These are phyloP conservation scores for Nannochloropsis granulata DNA, from an alignment of 108 stramenopile genomes.

Conservation along the genomic window DNA sequence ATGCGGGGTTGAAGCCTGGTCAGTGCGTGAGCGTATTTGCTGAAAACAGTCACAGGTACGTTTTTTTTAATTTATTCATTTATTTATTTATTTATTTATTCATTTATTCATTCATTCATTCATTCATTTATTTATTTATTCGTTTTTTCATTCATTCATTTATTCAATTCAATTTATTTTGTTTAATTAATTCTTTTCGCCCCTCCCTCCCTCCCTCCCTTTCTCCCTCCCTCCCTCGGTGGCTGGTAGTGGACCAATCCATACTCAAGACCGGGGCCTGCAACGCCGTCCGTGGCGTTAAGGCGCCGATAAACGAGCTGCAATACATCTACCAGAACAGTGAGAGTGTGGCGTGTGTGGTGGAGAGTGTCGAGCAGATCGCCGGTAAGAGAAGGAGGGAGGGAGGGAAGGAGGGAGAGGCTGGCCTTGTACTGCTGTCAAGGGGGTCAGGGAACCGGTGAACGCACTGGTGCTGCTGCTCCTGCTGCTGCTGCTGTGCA, in stretches of 20 bases:
- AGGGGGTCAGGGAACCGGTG: no score
- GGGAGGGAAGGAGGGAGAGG: neutral
- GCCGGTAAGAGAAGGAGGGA: neutral
- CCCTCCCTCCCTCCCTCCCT: neutral
- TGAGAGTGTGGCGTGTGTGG: constrained; percentile 14
- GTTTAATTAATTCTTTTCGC: neutral
- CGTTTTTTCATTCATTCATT: neutral
- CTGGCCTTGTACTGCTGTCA: neutral
- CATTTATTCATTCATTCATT: no score
- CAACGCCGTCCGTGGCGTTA: constrained; percentile 22
- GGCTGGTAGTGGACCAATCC: constrained; percentile 19
- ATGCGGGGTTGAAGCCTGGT: neutral
- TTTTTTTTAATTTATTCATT: neutral
- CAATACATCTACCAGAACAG: constrained; percentile 26
- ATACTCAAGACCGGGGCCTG: constrained; percentile 22
- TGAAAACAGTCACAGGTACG: constrained; percentile 26
- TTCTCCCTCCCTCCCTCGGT: neutral
- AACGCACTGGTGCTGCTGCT: no score
- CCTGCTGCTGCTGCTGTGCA: no score
- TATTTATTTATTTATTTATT: no score
- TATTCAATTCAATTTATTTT: neutral
- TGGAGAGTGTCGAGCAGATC: constrained; percentile 17
- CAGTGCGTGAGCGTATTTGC: constrained; percentile 23
- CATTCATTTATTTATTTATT: no score
- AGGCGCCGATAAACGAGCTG: constrained; percentile 1